Conservation (phyloP, 2,329 filamentous ascomycete genomes). For the Penicillium sp. region DNA sequence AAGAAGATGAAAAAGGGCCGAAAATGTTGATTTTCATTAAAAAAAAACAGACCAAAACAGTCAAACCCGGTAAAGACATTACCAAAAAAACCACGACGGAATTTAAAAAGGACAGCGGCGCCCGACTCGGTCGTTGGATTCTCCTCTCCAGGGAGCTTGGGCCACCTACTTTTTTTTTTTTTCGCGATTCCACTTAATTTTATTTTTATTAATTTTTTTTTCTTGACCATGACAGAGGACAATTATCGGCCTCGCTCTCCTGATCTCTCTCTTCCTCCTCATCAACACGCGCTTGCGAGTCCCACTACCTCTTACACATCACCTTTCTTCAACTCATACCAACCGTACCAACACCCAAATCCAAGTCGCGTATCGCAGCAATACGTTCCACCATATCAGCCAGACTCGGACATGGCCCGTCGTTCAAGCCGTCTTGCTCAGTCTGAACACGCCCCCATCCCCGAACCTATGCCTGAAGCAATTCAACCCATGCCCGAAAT, state of each 20-base stretch:
- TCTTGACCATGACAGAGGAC: constrained; percentile 37
- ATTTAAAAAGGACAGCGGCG: constrained; percentile 33
- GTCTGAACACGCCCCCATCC: constrained; percentile 23
- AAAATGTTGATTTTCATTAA: not conserved
- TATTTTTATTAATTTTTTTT: constrained; percentile 4
- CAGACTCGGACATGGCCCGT: constrained; percentile 36
- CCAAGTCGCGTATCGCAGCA: constrained; percentile 26
- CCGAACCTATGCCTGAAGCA: constrained; percentile 13
- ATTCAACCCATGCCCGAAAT: not conserved
- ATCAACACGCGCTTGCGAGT: not conserved
- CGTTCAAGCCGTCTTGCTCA: constrained; percentile 33
- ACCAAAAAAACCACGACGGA: constrained; percentile 11
- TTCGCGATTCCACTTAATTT: constrained; percentile 5
- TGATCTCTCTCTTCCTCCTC: constrained; percentile 44
- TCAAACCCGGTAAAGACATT: not conserved
- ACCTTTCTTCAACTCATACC: constrained; percentile 14
- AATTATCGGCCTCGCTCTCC: constrained; percentile 43
- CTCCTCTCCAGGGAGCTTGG: constrained; percentile 13
- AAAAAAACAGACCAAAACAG: constrained; percentile 2
- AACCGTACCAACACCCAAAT: not conserved
- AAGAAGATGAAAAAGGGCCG: not conserved
- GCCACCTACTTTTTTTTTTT: constrained; percentile 5
- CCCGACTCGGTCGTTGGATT: constrained; percentile 11
- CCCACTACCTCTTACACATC: constrained; percentile 12
- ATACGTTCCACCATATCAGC: constrained; percentile 29